Percentiles rank a stretch among this genome's conserved stretches.
Conservation (phyloP, 768 basidiomycete species). For the Boletus tylopilopsis region DNA sequence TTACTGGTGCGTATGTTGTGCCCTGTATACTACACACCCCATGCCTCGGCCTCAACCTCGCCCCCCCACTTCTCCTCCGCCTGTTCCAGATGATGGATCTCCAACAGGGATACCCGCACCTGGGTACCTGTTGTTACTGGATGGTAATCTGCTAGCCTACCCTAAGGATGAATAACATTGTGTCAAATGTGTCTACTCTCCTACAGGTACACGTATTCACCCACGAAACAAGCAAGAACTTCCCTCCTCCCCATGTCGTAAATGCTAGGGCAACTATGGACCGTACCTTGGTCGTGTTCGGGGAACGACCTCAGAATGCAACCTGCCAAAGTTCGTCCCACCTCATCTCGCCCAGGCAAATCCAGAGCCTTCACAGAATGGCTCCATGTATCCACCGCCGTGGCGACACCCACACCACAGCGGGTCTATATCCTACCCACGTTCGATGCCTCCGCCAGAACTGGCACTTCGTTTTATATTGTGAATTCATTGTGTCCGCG, state of each 20-base stretch:
- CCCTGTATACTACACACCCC: too few relatives aligned
- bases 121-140: too few relatives aligned
- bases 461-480: conserved; percentile 24
- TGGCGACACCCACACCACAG: conserved; percentile 10
- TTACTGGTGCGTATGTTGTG: conserved; percentile 18
- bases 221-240: conserved; percentile 50
- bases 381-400: too few relatives aligned
- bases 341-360: conserved; percentile 14
- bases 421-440: conserved; percentile 21
- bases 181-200: too few relatives aligned
- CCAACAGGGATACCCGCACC: too few relatives aligned
- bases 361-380: background rate
- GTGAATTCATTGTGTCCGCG: conserved; percentile 14
- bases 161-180: too few relatives aligned
- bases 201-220: background rate
- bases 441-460: background rate
- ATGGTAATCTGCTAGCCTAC: too few relatives aligned
- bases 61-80: too few relatives aligned
- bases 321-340: conserved; percentile 24
- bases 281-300: conserved; percentile 39
- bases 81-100: too few relatives aligned
- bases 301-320: conserved; percentile 24
- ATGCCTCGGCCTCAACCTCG: too few relatives aligned
- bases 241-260: conserved; percentile 65
- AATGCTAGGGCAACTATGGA: conserved; percentile 71